Percentiles rank a stretch among this genome's conserved stretches.
Conservation (phyloP, 768 basidiomycete species). For the Imleria badia region DNA sequence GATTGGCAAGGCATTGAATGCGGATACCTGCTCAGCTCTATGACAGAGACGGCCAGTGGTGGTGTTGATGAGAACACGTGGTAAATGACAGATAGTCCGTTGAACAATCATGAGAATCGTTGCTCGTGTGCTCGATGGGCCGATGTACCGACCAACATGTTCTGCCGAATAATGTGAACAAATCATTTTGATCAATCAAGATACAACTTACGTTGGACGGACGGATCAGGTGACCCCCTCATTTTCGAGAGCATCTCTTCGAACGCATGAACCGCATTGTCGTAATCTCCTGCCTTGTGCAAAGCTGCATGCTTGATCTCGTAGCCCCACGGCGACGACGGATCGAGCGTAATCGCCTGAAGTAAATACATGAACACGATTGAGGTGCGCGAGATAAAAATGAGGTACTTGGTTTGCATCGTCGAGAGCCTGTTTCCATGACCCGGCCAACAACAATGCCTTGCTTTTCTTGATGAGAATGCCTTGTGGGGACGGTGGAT, state of each 20-base stretch:
- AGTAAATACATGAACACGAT: too few relatives aligned
- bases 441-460: not conserved
- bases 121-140: not conserved
- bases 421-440: not conserved
- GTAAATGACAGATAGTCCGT: too few relatives aligned
- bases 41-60: not conserved
- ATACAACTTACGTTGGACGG: not conserved
- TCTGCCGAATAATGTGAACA: not conserved
- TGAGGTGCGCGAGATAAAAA: too few relatives aligned
- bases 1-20: not conserved
- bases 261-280: not conserved
- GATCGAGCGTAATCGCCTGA: not conserved
- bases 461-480: not conserved
- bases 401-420: not conserved
- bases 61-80: too few relatives aligned
- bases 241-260: not conserved
- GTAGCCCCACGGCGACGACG: not conserved
- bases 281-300: not conserved
- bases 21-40: not conserved
- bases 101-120: too few relatives aligned
- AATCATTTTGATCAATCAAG: not conserved
- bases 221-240: not conserved
- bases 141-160: not conserved
- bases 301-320: not conserved
- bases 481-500: not conserved